phyloP scores from a whole-genome alignment of 2,329 filamentous ascomycete genomes.

The Calcarisporium arbuscula region DNA sequence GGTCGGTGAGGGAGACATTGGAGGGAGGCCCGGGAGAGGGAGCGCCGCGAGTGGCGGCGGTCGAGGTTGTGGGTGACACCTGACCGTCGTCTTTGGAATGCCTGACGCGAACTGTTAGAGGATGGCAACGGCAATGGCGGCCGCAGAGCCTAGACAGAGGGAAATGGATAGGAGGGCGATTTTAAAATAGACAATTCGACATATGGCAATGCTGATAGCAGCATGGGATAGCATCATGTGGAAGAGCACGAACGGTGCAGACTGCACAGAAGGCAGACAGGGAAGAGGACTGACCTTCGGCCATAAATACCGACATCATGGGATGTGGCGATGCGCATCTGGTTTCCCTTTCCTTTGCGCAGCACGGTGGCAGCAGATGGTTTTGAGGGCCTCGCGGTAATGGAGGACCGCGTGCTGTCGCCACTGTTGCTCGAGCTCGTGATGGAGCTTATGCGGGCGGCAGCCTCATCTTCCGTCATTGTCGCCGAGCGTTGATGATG shows the following conservation, averaged over 20 bases:
- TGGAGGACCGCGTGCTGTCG: slow-evolving; percentile 60
- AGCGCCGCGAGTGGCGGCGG: slow-evolving; percentile 35
- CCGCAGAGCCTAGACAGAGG: slow-evolving; percentile 4
- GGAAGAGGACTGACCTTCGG: slow-evolving; percentile 2
- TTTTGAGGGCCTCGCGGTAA: slow-evolving; percentile 51
- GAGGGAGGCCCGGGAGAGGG: slow-evolving; percentile 42
- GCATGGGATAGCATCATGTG: background rate
- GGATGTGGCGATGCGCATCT: slow-evolving; percentile 30
- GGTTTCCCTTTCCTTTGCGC: slow-evolving; percentile 15
- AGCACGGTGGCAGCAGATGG: slow-evolving; percentile 17
- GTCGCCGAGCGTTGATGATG: slow-evolving; percentile 33
- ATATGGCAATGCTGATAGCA: background rate
- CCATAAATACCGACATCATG: slow-evolving; percentile 20
- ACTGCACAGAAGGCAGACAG: slow-evolving; percentile 1
- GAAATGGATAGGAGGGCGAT: slow-evolving; percentile 4
- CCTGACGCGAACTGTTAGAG: slow-evolving; percentile 18
- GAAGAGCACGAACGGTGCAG: background rate
- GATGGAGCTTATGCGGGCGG: slow-evolving; percentile 48
- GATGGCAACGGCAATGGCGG: no score
- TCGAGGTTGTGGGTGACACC: slow-evolving; percentile 43
- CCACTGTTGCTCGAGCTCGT: slow-evolving; percentile 44
- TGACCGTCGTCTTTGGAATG: slow-evolving; percentile 30
- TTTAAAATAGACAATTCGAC: slow-evolving; percentile 6
- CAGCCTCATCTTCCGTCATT: slow-evolving; percentile 63
- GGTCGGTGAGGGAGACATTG: slow-evolving; percentile 42